Evolutionary conservation across 1,284 basidiomycete genomes (phyloP).

Genomic region (Trametes pubescens): DNA sequence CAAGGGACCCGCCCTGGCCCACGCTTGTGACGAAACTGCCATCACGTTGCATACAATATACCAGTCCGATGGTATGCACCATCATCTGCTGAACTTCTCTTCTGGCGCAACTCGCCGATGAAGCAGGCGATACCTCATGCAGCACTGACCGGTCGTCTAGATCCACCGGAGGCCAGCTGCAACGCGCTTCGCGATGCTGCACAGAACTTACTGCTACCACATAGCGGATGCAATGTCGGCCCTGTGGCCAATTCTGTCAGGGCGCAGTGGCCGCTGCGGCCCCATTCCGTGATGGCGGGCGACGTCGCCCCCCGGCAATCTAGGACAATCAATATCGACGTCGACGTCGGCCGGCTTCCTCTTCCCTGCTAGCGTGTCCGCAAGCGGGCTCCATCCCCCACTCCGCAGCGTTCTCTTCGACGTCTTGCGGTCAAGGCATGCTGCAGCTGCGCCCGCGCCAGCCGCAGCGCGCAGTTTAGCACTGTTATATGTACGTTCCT

Average conservation of each 20-base stretch:
- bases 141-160: constrained; percentile 3
- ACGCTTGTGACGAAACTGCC: constrained; percentile 1
- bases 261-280: background rate
- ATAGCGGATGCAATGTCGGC: constrained; percentile 20
- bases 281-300: constrained; percentile 16
- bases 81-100: constrained; percentile 9
- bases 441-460: constrained; percentile 24
- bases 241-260: background rate
- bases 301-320: constrained; percentile 23
- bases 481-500: constrained; percentile 27
- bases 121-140: constrained; percentile 5
- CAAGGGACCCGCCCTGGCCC: constrained; percentile 7
- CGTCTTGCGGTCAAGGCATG: constrained; percentile 23
- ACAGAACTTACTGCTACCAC: constrained; percentile 1
- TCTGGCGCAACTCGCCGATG: constrained; percentile 12
- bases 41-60: constrained; percentile 13
- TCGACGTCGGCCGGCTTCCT: constrained; percentile 22
- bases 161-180: constrained; percentile 10
- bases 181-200: background rate
- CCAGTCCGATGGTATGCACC: constrained; percentile 8
- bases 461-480: constrained; percentile 32
- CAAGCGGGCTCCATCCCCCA: constrained; percentile 9
- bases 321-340: constrained; percentile 25
- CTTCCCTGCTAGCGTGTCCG: constrained; percentile 20
- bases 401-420: constrained; percentile 28